Evolutionary conservation across 257 asterid genomes (phyloP), one percentile per base, ranked within the genome.

Genomic region (Verbascum thapsus): DNA sequence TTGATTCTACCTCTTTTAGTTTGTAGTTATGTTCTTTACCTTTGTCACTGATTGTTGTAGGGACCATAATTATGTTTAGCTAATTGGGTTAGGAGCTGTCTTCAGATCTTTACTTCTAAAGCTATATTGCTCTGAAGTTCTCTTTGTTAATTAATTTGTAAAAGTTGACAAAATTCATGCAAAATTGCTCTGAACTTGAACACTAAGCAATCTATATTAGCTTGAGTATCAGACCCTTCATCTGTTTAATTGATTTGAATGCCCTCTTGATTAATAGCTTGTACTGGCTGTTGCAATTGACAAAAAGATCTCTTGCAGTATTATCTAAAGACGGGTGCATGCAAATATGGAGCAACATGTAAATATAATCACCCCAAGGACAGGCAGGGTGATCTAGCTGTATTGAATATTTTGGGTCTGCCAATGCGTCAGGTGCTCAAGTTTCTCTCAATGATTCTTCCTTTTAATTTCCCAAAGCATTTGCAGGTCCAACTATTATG

Each of bases 401-500:
- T 65, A 42, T 57, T 80, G 76, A 86, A 86, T 64, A 50, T 68
- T 15, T 54, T 80, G 70, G 95, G 95, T 67, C 76, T 86, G 15
- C 95, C 95, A 39, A 79, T 86, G 83, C 91, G 95, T 34, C 79
- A 83, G 95, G 95, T 83, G 67, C 72, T 56, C 64, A 67, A 65
- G 10, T 66, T 43, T 58, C 66, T 50, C 53, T 17, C 22, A 22
- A 17, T 61, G 10, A 39, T 58, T 44, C 42, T 44, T 60, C 44
- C 19, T 34, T 22, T 51, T 30, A 48, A 18, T 20, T 35, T 49
- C 42, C 22, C 40, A 66, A 42, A 17, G 10, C 34, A 23, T 41
- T 10, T 73, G 9, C 44, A 42, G n/a, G 37, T 20, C 18, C 20
- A 42, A 38, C 23, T 35, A 49, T 11, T 39, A 18, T 34, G 50